Evolutionary conservation across 345 rosid species (phyloP), one percentile per base, ranked within the genome.

Genomic region (Citrus sp.): DNA sequence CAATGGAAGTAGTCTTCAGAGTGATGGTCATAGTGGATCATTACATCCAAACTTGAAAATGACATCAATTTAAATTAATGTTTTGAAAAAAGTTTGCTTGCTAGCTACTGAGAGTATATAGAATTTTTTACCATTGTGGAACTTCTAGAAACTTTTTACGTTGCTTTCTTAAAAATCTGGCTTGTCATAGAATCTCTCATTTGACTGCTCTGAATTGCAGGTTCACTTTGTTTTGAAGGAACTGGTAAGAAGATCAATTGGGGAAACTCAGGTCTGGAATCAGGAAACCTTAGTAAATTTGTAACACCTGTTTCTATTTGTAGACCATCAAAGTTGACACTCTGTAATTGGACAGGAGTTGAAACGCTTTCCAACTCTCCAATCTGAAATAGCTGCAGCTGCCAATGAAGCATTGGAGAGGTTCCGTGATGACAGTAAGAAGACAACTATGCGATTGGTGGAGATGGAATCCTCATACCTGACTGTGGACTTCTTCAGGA

Each of bases 381-480:
- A 88, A 86, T 87, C 84, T 67, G 91, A 88, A 79, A 87, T 91
- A 63, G 85, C 86, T 18, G 81, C 69, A 25, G 87, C 90, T 22
- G 86, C 90, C 19, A 64, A 70, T 51, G 85, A 80, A 35, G 92
- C 93, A 40, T 51, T 91, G 85, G 89, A 88, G 81, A 87, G 88
- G 77, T 87, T 87, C 69, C 86, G 92, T 28, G 90, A 85, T 40
- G 92, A 88, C 60, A 61, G 93, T 78, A 89, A 82, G 86, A 89
- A 85, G 82, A 86, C 89, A 14, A 82, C 87, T 59, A 22, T 85
- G 71, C 81, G 88, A 78, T 78, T 89, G 86, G 95, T 91, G 74
- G 92, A 91, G 34, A 91, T 91, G 95, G 95, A 91, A 75, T 91
- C 95, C 10, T 86, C 93, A 2, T 90, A 88, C 78, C 85, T 91